Evolutionary conservation across 2,329 filamentous ascomycete genomes (phyloP).

Genomic region (Fusarium begoniae): DNA sequence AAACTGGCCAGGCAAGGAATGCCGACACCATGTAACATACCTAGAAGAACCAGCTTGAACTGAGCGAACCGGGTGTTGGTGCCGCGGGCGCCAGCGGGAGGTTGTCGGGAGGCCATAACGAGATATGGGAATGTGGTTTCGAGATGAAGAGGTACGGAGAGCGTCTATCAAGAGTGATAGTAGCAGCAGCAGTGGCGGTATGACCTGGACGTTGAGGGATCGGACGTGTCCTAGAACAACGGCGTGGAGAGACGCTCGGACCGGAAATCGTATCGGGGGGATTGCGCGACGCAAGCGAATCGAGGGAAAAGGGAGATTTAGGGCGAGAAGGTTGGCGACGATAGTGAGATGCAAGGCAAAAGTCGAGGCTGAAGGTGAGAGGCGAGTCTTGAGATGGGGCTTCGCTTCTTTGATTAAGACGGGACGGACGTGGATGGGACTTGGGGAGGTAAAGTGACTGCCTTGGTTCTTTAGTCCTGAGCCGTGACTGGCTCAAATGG

Average conservation of each 20-base stretch:
- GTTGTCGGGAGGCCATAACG: slow-evolving; percentile 86
- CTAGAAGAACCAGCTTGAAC: slow-evolving; percentile 97
- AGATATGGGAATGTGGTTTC: slow-evolving; percentile 39
- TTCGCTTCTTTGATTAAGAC: slow-evolving; percentile 35
- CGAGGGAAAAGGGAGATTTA: slow-evolving; percentile 13
- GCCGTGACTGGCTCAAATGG: slow-evolving; percentile 30
- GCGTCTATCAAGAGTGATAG: slow-evolving; percentile 21
- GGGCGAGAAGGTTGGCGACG: slow-evolving; percentile 4
- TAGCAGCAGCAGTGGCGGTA: slow-evolving; percentile 36
- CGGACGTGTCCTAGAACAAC: slow-evolving; percentile 42
- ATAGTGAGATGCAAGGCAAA: slow-evolving; percentile 24
- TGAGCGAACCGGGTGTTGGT: slow-evolving; percentile 91
- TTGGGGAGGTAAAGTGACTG: slow-evolving; percentile 31
- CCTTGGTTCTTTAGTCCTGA: slow-evolving; percentile 31
- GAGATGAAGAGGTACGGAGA: slow-evolving; percentile 31
- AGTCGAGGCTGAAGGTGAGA: slow-evolving; percentile 37
- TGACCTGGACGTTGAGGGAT: slow-evolving; percentile 37
- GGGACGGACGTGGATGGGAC: slow-evolving; percentile 24
- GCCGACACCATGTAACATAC: slow-evolving; percentile 62
- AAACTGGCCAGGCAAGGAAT: slow-evolving; percentile 3
- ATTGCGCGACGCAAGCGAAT: slow-evolving; percentile 16
- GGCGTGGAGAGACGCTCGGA: slow-evolving; percentile 33
- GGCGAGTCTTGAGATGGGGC: slow-evolving; percentile 35
- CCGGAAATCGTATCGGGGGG: slow-evolving; percentile 22
- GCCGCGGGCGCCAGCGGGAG: slow-evolving; percentile 66